These are phyloP conservation scores for Mimosa bimucronata DNA, from an alignment of 306 rosid genomes.

Conservation along the genomic window DNA sequence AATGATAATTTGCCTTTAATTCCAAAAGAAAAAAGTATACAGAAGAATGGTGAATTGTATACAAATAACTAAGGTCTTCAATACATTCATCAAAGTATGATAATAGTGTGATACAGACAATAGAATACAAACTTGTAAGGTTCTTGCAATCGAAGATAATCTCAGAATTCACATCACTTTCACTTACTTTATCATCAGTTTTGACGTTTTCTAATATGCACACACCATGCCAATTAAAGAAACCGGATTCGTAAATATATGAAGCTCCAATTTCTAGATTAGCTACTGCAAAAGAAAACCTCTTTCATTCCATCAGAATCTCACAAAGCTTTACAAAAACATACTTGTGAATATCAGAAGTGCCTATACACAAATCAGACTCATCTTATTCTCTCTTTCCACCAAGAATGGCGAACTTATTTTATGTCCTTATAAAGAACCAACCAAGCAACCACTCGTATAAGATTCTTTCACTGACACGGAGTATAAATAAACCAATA, in stretches of 20 bases:
- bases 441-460: conserved; percentile 37
- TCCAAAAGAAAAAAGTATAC: too few relatives aligned
- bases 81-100: not conserved
- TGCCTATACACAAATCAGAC: conserved; percentile 41
- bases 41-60: not conserved
- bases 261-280: not conserved
- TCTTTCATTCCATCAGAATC: conserved; percentile 47
- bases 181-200: not conserved
- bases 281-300: conserved; percentile 10
- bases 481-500: conserved; percentile 47
- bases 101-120: not conserved
- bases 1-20: too few relatives aligned
- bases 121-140: not conserved
- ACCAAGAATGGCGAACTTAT: conserved; percentile 40
- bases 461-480: conserved; percentile 36
- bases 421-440: conserved; percentile 43
- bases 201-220: conserved; percentile 7
- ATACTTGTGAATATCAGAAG: conserved; percentile 43
- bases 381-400: conserved; percentile 47
- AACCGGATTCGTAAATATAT: conserved; percentile 26
- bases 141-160: not conserved
- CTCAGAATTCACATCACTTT: not conserved
- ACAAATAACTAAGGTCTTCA: not conserved
- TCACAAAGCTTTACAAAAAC: conserved; percentile 51
- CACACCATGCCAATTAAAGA: conserved; percentile 26